These are phyloP conservation scores for Delonix regia DNA, from an alignment of 306 rosid genomes.

Conservation along the genomic window DNA sequence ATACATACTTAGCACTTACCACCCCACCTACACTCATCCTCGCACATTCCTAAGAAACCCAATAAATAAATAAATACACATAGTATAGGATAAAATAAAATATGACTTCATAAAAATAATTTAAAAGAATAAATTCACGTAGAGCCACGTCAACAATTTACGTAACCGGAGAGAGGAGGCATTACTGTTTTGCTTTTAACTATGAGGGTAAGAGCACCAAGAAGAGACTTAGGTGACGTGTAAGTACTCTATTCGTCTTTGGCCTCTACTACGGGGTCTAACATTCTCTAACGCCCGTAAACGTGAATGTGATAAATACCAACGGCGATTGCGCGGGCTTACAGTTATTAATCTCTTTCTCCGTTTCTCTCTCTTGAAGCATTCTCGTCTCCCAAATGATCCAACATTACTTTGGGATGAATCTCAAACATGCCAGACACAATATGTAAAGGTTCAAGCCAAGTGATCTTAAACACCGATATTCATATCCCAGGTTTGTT, in stretches of 20 bases:
- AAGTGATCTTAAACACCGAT: slow-evolving; percentile 22
- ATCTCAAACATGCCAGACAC: slow-evolving; percentile 26
- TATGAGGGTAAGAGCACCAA: not conserved
- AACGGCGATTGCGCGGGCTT: slow-evolving; percentile 62
- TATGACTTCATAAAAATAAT: not conserved
- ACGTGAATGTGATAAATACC: slow-evolving; percentile 68
- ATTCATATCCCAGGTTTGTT: slow-evolving; percentile 43
- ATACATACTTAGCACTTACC: not conserved
- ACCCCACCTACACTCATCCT: not conserved
- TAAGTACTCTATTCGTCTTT: not conserved
- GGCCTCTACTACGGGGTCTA: not conserved
- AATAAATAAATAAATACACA: no score
- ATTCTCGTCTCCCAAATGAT: slow-evolving; percentile 19
- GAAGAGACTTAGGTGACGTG: slow-evolving; percentile 30
- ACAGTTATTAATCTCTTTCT: slow-evolving; percentile 45
- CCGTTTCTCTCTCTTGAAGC: not conserved
- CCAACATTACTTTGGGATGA: slow-evolving; percentile 17
- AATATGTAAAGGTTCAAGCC: slow-evolving; percentile 17
- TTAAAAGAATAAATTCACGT: not conserved
- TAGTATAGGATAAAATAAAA: not conserved
- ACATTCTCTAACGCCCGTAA: slow-evolving; percentile 49
- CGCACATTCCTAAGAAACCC: not conserved
- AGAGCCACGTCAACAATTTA: no score
- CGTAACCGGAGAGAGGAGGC: not conserved
- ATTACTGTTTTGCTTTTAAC: no score